phyloP scores from a whole-genome alignment of 2,329 filamentous ascomycete species.

The Proliferodiscus dingleyae region DNA sequence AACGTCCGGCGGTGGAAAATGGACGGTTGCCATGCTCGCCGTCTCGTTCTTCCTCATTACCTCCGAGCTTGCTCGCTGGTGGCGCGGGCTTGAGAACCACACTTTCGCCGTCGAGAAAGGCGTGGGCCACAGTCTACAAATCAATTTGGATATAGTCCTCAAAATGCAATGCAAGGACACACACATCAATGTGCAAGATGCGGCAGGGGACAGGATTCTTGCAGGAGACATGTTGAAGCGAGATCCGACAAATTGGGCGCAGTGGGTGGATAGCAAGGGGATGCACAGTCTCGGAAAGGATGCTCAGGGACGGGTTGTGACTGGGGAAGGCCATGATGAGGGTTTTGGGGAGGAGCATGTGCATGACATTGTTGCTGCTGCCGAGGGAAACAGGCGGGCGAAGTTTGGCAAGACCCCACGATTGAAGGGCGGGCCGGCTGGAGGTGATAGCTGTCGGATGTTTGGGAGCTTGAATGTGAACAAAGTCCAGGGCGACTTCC shows the following conservation, averaged over 20 bases:
- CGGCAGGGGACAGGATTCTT: conserved; percentile 84
- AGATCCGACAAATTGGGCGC: conserved; percentile 73
- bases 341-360: conserved; percentile 78
- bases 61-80: conserved; percentile 78
- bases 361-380: conserved; percentile 77
- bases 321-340: conserved; percentile 58
- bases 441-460: conserved; percentile 74
- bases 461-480: conserved; percentile 89
- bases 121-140: conserved; percentile 79
- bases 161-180: conserved; percentile 82
- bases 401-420: conserved; percentile 73
- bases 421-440: conserved; percentile 35
- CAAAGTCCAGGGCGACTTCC: conserved; percentile 96
- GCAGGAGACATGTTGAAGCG: conserved; percentile 69
- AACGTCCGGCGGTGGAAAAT: conserved; percentile 84
- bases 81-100: conserved; percentile 76
- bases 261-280: conserved; percentile 72
- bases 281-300: conserved; percentile 57
- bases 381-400: conserved; percentile 55
- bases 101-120: conserved; percentile 93
- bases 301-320: conserved; percentile 48
- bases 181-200: conserved; percentile 97
- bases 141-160: conserved; percentile 93
- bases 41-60: conserved; percentile 72
- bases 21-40: conserved; percentile 77